Base-by-base conservation (phyloP, 768 basidiomycete species). In the Boletus barrowsii region DNA sequence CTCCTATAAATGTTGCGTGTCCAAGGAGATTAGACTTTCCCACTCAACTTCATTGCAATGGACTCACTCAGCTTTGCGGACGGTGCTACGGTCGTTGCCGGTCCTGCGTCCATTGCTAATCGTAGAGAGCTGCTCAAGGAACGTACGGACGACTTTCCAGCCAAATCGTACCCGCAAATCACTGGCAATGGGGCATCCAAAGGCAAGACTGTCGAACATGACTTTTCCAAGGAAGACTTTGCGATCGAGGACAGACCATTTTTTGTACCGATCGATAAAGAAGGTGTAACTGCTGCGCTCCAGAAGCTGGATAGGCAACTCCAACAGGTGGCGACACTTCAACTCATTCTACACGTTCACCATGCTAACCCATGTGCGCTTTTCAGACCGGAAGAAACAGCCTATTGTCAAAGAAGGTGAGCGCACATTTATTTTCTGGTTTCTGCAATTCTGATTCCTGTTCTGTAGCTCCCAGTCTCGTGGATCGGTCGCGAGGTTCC, bases 401-500 rank as follows among this genome's bases (percentile, higher is more conserved):
- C 42, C 66, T 91, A 10, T 67, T 92, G 29, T 90, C 88, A 6
- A 79, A 73, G 62, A 91, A 91, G 74, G 77, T 62, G 32, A 26
- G 50, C 8, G 0, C 29, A 29, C 75, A 49, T 20, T 18, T 18
- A 30, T 62, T 22, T 6, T 55, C 32, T 29, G 7, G 8, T 10
- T 32, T 45, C 41, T n/a, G 7, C 36, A 9, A 35, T 20, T 44
- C 8, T 18, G 15, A 22, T 42, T 8, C 17, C 14, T 44, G 24
- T 30, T 35, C 18, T 7, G 53, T 42, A 84, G 82, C 47, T 43
- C 2, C 89, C 88, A 10, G 79, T 83, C 5, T 76, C 79, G 52
- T 90, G 89, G 87, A 78, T 80, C 45, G 88, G 89, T 13, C 74
- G 71, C 48, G 87, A 91, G 68, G 79, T 92, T 44, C 76, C 76